Evolutionary conservation across 2,329 filamentous ascomycete genomes (phyloP).

Genomic region (Curvularia verruculosa): DNA sequence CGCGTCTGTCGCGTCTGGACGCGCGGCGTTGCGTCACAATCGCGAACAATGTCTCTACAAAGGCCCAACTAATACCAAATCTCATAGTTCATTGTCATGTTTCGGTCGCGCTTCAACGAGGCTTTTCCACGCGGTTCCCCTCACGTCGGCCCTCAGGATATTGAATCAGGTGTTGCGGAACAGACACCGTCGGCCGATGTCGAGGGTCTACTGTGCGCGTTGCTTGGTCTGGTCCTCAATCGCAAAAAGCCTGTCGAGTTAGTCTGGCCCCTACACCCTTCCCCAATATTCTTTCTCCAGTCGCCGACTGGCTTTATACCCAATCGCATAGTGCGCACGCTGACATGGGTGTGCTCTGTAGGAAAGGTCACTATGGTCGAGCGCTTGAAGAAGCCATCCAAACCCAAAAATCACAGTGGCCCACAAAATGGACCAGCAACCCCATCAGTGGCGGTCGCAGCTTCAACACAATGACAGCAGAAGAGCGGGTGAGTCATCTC

Average conservation of each 20-base stretch:
- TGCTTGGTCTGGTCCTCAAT: conserved; percentile 87
- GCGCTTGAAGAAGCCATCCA: conserved; percentile 92
- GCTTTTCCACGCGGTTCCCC: conserved; percentile 85
- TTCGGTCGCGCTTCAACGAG: conserved; percentile 89
- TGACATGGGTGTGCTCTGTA: conserved; percentile 54
- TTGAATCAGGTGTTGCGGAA: conserved; percentile 85
- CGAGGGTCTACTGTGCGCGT: conserved; percentile 86
- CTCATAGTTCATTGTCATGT: conserved; percentile 93
- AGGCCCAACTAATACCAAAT: conserved; percentile 41
- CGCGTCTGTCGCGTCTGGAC: conserved; percentile 48
- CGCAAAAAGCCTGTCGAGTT: conserved; percentile 99
- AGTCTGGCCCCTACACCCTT: conserved; percentile 50
- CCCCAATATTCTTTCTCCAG: conserved; percentile 15
- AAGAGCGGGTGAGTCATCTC: conserved; percentile 71
- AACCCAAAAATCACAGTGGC: conserved; percentile 87
- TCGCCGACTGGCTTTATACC: conserved; percentile 26
- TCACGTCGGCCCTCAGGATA: conserved; percentile 92
- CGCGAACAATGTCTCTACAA: conserved; percentile 31
- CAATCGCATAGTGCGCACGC: conserved; percentile 14
- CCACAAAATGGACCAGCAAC: conserved; percentile 80
- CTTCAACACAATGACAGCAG: conserved; percentile 82
- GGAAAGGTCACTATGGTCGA: conserved; percentile 88
- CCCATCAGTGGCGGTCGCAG: conserved; percentile 79
- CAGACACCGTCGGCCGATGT: conserved; percentile 79
- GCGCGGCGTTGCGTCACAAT: conserved; percentile 29